Base-by-base conservation (phyloP, 768 basidiomycete genomes). In the Pleurotus citrinopileatus region DNA sequence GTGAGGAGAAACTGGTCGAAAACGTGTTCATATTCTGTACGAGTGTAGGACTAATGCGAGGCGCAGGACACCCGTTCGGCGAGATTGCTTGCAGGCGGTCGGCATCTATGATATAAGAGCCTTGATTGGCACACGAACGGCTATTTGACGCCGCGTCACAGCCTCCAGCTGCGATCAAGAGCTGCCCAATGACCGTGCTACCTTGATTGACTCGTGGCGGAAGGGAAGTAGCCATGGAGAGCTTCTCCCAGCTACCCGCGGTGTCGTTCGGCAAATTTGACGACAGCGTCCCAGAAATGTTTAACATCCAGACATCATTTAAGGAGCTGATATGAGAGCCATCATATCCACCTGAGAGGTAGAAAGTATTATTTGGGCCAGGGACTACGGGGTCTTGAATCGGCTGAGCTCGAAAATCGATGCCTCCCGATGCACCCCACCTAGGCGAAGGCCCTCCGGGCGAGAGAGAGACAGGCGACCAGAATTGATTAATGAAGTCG, bases 341-440 rank as follows among this genome's bases (percentile, higher is more conserved):
- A 57, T 87, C 71, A 23, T 75, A 77, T 6, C 91, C 91, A n/a
- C 91, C 91, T 6, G 80, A 76, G 60, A 91, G 72, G 67, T 81
- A 90, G 59, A 91, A 82, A 0, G 86, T 83, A 58, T 86, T 91
- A 61, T 85, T 88, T 36, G 84, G 84, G 12, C 77, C 77, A 15
- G 76, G 73, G 7, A 76, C 58, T 8, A 73, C 58, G 20, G 74
- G 66, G 62, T 79, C 79, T 56, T 73, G 70, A 46, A 73, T 66
- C 38, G 73, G 62, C 12, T 64, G 27, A 3, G 73, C 72, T n/a
- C 81, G 76, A 38, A 72, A 69, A 60, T 93, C 91, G 36, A 83
- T 85, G 1, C 91, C 91, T 44, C 91, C 91, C 15, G 80, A 79
- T 1, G 89, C 84, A 38, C 84, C 83, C 80, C 82, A 91, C 19